These are phyloP conservation scores for Nicotiana undulata DNA, from an alignment of 257 asterid genomes.

Conservation along the genomic window DNA sequence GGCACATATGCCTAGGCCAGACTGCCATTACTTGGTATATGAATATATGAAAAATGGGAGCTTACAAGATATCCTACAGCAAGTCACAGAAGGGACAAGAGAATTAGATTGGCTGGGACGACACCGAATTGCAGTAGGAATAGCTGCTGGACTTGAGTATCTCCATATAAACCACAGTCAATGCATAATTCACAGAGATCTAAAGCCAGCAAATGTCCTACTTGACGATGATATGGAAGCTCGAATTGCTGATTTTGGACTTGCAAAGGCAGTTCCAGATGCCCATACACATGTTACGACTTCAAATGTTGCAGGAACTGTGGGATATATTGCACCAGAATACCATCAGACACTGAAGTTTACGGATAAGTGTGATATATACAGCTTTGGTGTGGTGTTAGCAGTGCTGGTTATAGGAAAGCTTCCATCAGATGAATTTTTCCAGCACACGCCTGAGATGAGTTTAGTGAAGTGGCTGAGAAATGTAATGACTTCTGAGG, in stretches of 20 bases:
- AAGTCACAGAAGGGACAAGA: slow-evolving; percentile 28
- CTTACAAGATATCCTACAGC: slow-evolving; percentile 50
- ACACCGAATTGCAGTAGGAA: slow-evolving; percentile 56
- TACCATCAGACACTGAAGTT: slow-evolving; percentile 66
- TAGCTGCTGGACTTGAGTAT: slow-evolving; percentile 76
- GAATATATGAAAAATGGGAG: slow-evolving; percentile 91
- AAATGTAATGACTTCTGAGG: slow-evolving; percentile 64
- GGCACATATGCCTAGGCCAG: slow-evolving; percentile 69
- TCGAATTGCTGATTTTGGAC: slow-evolving; percentile 75
- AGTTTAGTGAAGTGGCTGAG: slow-evolving; percentile 74
- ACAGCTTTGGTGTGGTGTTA: slow-evolving; percentile 66
- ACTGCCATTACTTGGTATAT: slow-evolving; percentile 75
- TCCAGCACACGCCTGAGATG: slow-evolving; percentile 66
- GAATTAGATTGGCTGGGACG: slow-evolving; percentile 63
- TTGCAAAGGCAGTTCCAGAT: slow-evolving; percentile 70
- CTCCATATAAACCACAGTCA: slow-evolving; percentile 59
- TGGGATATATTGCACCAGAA: slow-evolving; percentile 82
- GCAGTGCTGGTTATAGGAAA: slow-evolving; percentile 59
- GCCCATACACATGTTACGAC: slow-evolving; percentile 52
- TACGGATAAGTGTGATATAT: slow-evolving; percentile 80
- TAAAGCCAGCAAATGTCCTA: slow-evolving; percentile 78
- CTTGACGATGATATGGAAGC: slow-evolving; percentile 94
- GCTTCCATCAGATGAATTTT: slow-evolving; percentile 61
- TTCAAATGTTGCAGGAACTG: slow-evolving; percentile 69
- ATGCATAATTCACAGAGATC: slow-evolving; percentile 68